A percentile compares a stretch with the other conserved stretches of the same genome.
phyloP scores from a whole-genome alignment of 2,329 filamentous ascomycete genomes.

The Teratosphaeria zuluensis region DNA sequence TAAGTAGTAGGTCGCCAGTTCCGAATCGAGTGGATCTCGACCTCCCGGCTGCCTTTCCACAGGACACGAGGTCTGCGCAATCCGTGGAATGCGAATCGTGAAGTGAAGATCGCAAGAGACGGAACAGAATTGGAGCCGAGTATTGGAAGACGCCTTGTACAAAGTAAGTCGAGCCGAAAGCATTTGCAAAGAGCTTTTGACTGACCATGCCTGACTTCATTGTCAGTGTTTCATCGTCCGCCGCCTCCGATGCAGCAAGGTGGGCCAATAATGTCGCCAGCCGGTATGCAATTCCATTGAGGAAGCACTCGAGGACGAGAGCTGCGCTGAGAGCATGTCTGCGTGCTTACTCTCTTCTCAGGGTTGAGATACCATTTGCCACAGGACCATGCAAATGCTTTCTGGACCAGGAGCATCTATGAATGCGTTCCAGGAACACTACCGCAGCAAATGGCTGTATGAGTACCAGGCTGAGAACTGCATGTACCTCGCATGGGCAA shows the following conservation, averaged over 20 bases:
- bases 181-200: neutral
- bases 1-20: conserved; percentile 57
- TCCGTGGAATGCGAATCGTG: conserved; percentile 88
- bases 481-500: neutral
- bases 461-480: neutral
- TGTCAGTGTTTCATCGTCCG: neutral
- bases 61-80: conserved; percentile 79
- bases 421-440: neutral
- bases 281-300: neutral
- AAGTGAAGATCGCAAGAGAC: conserved; percentile 92
- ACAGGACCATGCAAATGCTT: neutral
- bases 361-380: neutral
- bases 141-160: conserved; percentile 65
- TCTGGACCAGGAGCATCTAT: neutral
- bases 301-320: neutral
- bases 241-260: neutral
- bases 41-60: conserved; percentile 75
- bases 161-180: conserved; percentile 26
- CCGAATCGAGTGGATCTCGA: conserved; percentile 81
- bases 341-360: neutral
- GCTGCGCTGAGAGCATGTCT: neutral
- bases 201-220: neutral
- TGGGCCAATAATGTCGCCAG: neutral
- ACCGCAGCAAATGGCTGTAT: neutral
- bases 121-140: conserved; percentile 85